Evolutionary conservation across 805 yeast genomes (phyloP).

Genomic region (Saccharomycopsis fermentans): DNA sequence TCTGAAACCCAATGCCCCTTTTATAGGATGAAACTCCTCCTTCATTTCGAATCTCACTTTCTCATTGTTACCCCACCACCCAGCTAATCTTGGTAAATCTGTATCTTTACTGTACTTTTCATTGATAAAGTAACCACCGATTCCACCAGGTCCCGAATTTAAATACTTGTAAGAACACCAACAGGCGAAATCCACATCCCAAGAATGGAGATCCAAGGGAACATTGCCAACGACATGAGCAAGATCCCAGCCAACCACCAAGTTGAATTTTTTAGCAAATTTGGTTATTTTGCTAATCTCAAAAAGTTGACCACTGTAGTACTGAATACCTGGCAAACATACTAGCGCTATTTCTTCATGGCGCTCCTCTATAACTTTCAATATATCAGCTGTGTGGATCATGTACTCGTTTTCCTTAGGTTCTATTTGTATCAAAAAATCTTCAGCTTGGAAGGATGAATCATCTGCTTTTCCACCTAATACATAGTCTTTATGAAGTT

Average conservation of each 20-base stretch:
- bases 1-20: slow-evolving; percentile 80
- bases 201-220: slow-evolving; percentile 63
- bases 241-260: slow-evolving; percentile 84
- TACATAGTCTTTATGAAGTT: slow-evolving; percentile 41
- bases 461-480: slow-evolving; percentile 2
- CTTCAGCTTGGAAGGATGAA: slow-evolving; percentile 26
- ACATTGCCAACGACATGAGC: slow-evolving; percentile 95
- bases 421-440: slow-evolving; percentile 51
- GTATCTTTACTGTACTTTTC: slow-evolving; percentile 30
- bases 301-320: slow-evolving; percentile 83
- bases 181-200: slow-evolving; percentile 88
- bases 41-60: slow-evolving; percentile 67
- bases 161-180: slow-evolving; percentile 92
- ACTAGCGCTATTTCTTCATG: slow-evolving; percentile 60
- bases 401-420: slow-evolving; percentile 51
- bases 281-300: slow-evolving; percentile 64
- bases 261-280: slow-evolving; percentile 41
- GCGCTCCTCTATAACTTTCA: slow-evolving; percentile 42
- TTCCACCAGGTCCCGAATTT: slow-evolving; percentile 90
- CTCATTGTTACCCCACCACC: slow-evolving; percentile 94
- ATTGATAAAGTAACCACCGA: slow-evolving; percentile 78
- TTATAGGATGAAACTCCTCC: slow-evolving; percentile 66
- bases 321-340: slow-evolving; percentile 82
- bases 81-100: slow-evolving; percentile 63
- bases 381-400: slow-evolving; percentile 53